These are phyloP conservation scores for Vachellia pachyceras DNA, from an alignment of 306 rosid species.

Conservation along the genomic window DNA sequence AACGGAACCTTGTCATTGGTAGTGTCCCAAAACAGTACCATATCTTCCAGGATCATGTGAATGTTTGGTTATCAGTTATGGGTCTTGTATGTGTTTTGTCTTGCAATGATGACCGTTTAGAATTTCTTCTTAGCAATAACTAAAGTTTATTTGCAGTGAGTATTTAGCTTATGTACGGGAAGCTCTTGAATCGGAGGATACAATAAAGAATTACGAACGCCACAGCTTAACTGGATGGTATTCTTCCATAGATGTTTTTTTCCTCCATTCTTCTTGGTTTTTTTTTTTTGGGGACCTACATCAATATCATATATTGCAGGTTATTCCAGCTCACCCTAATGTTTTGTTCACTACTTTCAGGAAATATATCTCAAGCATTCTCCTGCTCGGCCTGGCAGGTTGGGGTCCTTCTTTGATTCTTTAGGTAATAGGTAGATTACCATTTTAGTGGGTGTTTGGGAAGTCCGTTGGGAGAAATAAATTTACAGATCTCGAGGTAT, in stretches of 20 bases:
- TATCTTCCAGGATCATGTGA: conserved; percentile 3
- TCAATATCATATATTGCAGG: conserved; percentile 20
- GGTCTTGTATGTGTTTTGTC: conserved; percentile 1
- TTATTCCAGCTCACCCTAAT: conserved; percentile 36
- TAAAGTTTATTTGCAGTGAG: conserved; percentile 72
- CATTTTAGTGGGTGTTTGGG: too few species aligned
- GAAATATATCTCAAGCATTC: conserved; percentile 83
- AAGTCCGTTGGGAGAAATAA: too few species aligned
- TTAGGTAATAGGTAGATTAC: conserved; percentile 60
- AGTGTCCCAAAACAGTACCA: background rate
- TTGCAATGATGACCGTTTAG: conserved; percentile 27
- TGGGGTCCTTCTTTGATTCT: conserved; percentile 72
- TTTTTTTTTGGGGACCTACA: conserved; percentile 10
- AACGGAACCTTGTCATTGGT: background rate
- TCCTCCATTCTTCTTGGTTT: background rate
- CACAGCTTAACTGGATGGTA: conserved; percentile 89
- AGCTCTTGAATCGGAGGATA: conserved; percentile 97
- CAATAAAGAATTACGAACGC: conserved; percentile 77
- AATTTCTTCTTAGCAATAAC: conserved; percentile 26
- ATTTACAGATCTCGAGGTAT: too few species aligned
- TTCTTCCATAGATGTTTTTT: conserved; percentile 44
- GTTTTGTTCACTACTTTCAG: conserved; percentile 55
- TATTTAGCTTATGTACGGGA: conserved; percentile 75
- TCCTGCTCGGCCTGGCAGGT: conserved; percentile 71
- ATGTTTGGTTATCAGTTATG: conserved; percentile 13